A percentile compares a stretch with the other conserved stretches of the same genome.
Conservation (phyloP, 2,329 filamentous ascomycete species). For the Curvularia lunata region DNA sequence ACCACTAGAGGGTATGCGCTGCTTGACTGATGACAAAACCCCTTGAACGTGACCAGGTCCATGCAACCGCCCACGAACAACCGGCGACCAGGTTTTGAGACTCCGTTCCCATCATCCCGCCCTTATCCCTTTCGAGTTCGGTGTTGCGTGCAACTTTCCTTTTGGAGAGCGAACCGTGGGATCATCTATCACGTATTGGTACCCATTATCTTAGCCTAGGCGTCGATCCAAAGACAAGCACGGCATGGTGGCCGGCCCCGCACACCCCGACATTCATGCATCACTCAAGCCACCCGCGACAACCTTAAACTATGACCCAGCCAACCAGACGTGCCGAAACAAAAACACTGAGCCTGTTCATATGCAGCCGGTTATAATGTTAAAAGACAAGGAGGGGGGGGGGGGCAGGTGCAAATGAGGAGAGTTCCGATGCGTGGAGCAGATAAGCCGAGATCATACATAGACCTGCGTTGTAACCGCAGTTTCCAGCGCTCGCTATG, state of each 20-base stretch:
- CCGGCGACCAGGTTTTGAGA: background rate
- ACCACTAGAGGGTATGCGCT: background rate
- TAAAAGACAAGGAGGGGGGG: background rate
- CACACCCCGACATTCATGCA: slow-evolving; percentile 10
- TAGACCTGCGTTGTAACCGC: slow-evolving; percentile 5
- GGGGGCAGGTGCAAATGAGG: background rate
- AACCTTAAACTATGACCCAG: background rate
- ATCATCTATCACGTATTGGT: slow-evolving; percentile 1
- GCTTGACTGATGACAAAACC: background rate
- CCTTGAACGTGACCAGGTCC: background rate
- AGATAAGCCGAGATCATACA: slow-evolving; percentile 6
- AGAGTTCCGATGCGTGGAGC: background rate
- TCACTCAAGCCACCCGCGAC: background rate
- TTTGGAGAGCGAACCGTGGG: background rate
- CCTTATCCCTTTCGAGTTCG: slow-evolving; percentile 1
- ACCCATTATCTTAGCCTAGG: background rate
- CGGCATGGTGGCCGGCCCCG: slow-evolving; percentile 11
- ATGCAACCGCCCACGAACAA: background rate
- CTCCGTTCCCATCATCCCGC: background rate
- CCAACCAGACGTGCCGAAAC: slow-evolving; percentile 9
- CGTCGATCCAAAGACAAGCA: slow-evolving; percentile 6
- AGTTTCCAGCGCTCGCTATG: slow-evolving; percentile 1
- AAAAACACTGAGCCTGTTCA: background rate
- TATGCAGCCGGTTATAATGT: background rate
- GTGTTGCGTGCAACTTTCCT: background rate